Conservation (phyloP, 1,284 basidiomycete genomes). For the Trametes sp. region DNA sequence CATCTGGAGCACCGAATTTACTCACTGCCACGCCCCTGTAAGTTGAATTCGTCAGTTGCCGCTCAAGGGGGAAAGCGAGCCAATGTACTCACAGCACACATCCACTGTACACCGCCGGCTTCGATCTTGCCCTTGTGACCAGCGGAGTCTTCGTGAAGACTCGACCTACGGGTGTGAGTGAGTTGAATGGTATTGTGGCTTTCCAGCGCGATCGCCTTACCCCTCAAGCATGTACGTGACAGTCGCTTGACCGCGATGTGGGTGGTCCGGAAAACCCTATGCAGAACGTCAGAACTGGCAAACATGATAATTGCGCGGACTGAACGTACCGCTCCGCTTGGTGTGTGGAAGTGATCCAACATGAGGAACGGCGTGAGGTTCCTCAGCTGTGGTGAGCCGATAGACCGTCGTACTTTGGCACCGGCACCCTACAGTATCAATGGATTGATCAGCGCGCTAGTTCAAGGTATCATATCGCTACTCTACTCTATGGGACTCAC, state of each 20-base stretch:
- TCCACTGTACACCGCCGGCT: slow-evolving; percentile 93
- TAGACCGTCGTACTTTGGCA: slow-evolving; percentile 88
- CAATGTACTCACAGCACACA: slow-evolving; percentile 77
- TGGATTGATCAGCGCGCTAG: background rate
- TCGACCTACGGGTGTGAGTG: slow-evolving; percentile 50
- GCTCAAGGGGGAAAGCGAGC: background rate
- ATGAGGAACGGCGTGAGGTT: slow-evolving; percentile 94
- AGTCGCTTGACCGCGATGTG: slow-evolving; percentile 89
- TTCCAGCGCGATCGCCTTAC: slow-evolving; percentile 40
- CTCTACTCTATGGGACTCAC: slow-evolving; percentile 49
- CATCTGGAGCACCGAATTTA: background rate
- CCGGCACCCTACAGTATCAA: slow-evolving; percentile 71
- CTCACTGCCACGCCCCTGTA: slow-evolving; percentile 52
- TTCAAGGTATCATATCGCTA: background rate
- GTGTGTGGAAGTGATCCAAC: slow-evolving; percentile 81
- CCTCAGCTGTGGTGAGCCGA: slow-evolving; percentile 77
- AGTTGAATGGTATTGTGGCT: background rate
- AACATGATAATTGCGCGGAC: background rate
- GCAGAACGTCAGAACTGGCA: background rate
- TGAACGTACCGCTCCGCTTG: slow-evolving; percentile 62
- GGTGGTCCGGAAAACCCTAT: slow-evolving; percentile 83
- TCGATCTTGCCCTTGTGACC: slow-evolving; percentile 87
- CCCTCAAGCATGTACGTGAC: slow-evolving; percentile 93
- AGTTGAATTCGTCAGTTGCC: background rate
- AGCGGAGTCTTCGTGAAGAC: slow-evolving; percentile 91